These are phyloP conservation scores for Wickerhamomyces mucosus DNA, from an alignment of 805 yeast genomes.

Conservation along the genomic window DNA sequence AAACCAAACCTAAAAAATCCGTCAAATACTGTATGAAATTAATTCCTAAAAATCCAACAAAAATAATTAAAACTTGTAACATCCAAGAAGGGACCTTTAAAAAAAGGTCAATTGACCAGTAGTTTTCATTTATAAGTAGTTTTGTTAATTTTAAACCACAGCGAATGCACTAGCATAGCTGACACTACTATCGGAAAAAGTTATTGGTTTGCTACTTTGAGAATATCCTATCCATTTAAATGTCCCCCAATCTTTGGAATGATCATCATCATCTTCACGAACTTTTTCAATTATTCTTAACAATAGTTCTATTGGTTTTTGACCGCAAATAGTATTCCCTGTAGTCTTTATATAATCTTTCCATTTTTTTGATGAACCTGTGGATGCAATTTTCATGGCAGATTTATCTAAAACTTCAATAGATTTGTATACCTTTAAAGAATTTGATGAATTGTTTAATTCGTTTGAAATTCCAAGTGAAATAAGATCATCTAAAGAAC, in stretches of 20 bases:
- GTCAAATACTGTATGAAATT: too few species aligned
- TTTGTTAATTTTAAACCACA: slow-evolving; percentile 3
- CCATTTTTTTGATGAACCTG: slow-evolving; percentile 54
- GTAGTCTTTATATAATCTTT: slow-evolving; percentile 55
- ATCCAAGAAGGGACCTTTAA: too few species aligned
- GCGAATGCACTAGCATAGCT: slow-evolving; percentile 78
- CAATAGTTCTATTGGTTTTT: slow-evolving; percentile 66
- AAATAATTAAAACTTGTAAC: too few species aligned
- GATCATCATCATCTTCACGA: slow-evolving; percentile 8
- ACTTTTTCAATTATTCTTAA: slow-evolving; percentile 40
- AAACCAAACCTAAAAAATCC: too few species aligned
- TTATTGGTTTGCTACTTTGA: slow-evolving; percentile 54
- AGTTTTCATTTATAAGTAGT: too few species aligned
- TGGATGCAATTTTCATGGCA: slow-evolving; percentile 58
- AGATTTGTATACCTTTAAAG: slow-evolving; percentile 52
- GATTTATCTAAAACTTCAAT: slow-evolving; percentile 63
- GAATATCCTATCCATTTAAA: slow-evolving; percentile 73
- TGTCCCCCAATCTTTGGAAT: slow-evolving; percentile 16
- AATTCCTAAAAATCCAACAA: too few species aligned
- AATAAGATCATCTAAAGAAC: slow-evolving; percentile 10
- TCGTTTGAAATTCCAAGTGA: slow-evolving; percentile 1
- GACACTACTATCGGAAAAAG: slow-evolving; percentile 64
- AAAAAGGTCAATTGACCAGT: too few species aligned
- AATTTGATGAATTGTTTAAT: background rate
- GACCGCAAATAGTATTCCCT: slow-evolving; percentile 90